These are phyloP conservation scores for Emydomyces testavorans DNA, from an alignment of 2,329 filamentous ascomycete species.

Conservation along the genomic window DNA sequence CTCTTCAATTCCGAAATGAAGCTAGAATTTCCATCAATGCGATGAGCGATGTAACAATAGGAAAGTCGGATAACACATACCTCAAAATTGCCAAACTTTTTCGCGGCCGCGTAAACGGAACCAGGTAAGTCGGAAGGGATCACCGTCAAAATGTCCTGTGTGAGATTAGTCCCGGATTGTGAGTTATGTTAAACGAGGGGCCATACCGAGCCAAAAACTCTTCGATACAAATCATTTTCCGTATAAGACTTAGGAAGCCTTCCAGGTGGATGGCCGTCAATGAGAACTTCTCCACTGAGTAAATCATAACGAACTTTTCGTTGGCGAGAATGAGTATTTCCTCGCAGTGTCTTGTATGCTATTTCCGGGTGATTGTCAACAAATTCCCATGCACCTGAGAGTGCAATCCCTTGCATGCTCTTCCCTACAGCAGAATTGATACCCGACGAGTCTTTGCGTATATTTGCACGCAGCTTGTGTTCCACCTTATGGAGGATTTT, in stretches of 20 bases:
- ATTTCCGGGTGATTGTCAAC: constrained; percentile 16
- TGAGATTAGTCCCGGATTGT: constrained; percentile 7
- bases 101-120: constrained; percentile 28
- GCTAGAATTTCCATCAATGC: constrained; percentile 13
- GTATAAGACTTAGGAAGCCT: constrained; percentile 22
- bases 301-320: constrained; percentile 23
- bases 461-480: constrained; percentile 13
- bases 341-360: constrained; percentile 16
- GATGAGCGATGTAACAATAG: background rate
- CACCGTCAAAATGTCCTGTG: constrained; percentile 23
- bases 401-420: constrained; percentile 23
- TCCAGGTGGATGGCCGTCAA: constrained; percentile 24
- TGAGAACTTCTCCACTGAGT: constrained; percentile 25
- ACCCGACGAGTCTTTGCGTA: constrained; percentile 13
- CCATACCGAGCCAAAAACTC: constrained; percentile 20
- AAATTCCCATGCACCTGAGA: constrained; percentile 20
- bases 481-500: constrained; percentile 16
- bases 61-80: constrained; percentile 8
- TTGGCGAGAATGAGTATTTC: background rate
- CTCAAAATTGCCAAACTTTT: constrained; percentile 20
- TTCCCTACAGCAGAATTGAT: constrained; percentile 20
- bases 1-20: constrained; percentile 18
- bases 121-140: constrained; percentile 26
- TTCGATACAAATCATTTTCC: constrained; percentile 15
- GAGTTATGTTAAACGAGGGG: constrained; percentile 12